Evolutionary conservation across 805 yeast species (phyloP), one percentile per base, ranked within the genome.

Genomic region (Yarrowia keelungensis): DNA sequence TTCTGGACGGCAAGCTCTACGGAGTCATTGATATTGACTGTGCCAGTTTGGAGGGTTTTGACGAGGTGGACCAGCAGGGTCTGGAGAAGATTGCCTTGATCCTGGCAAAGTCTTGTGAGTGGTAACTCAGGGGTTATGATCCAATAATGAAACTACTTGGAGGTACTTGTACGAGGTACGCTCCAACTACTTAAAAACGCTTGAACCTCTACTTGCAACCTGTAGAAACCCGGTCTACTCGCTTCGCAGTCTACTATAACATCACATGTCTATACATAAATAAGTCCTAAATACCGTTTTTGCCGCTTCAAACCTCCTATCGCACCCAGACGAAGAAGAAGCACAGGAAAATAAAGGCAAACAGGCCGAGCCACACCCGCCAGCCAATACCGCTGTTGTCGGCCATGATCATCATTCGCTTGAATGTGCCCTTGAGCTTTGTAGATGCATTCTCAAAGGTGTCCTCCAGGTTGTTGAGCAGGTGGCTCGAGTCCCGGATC

Each of bases 11-110:
- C 2, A 74, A 74, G 15, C 79, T 87, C 0, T 73, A 85, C 19
- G 98, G 95, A 7, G 98, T 94, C 5, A 81, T 94, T 65, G 98
- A 95, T 76, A 83, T 94, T 47, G 99, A 94, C 76, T 91, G 97
- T 76, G 77, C 87, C 68, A 85, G 79, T 11, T 76, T 79, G 51
- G 74, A 82, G 10, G 97, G 94, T 0, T 94, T 95, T 75, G 88
- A 85, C 72, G 85, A 84, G 41, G 74, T 75, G 1, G 99, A 94
- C 74, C 77, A 81, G 71, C 71, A 79, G 62, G 83, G 80, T 69
- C 81, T 94, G 71, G 95, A 90, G 75, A 71, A 78, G 56, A 79
- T 94, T 68, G 91, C 89, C 1, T 71, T 68, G 2, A 68, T 80
- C 47, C 83, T 93, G 42, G 83, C 84, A 1, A 75, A 81, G 5